These are phyloP conservation scores for Suillus weaverae DNA, from an alignment of 768 basidiomycete genomes.

Conservation along the genomic window DNA sequence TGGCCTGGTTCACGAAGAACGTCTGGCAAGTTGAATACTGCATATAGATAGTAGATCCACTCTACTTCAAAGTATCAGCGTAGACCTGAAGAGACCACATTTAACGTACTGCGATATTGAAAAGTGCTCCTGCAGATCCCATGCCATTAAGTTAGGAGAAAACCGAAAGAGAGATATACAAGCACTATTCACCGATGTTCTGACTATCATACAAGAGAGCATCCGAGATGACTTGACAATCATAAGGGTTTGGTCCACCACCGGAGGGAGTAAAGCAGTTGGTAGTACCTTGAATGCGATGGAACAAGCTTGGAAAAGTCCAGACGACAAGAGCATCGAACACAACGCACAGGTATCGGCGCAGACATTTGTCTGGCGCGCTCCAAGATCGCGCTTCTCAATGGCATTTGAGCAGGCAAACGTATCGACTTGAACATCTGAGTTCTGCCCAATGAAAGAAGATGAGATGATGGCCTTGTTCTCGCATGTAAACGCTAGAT, in stretches of 20 bases:
- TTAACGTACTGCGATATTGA: conserved; percentile 12
- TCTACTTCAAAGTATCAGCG: background rate
- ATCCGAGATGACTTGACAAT: conserved; percentile 50
- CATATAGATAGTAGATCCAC: conserved; percentile 26
- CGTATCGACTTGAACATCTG: conserved; percentile 41
- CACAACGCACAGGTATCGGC: conserved; percentile 37
- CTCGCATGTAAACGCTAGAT: conserved; percentile 8
- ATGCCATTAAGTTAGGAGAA: background rate
- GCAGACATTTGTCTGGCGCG: conserved; percentile 38
- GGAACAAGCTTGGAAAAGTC: background rate
- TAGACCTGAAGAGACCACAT: background rate
- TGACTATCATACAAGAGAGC: conserved; percentile 47
- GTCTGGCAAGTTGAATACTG: conserved; percentile 43
- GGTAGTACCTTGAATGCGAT: conserved; percentile 28
- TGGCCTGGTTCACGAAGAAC: conserved; percentile 51
- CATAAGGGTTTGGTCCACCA: conserved; percentile 48
- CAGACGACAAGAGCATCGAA: background rate
- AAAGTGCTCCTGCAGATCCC: conserved; percentile 8
- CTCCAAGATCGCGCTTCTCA: conserved; percentile 3
- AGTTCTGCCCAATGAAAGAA: conserved; percentile 40
- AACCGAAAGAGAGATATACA: background rate
- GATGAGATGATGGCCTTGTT: conserved; percentile 9
- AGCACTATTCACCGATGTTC: conserved; percentile 38
- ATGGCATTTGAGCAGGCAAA: conserved; percentile 31
- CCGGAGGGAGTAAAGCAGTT: conserved; percentile 48